These are phyloP conservation scores for Cutaneotrichosporon dermatis DNA, from an alignment of 1,284 basidiomycete genomes.

Conservation along the genomic window DNA sequence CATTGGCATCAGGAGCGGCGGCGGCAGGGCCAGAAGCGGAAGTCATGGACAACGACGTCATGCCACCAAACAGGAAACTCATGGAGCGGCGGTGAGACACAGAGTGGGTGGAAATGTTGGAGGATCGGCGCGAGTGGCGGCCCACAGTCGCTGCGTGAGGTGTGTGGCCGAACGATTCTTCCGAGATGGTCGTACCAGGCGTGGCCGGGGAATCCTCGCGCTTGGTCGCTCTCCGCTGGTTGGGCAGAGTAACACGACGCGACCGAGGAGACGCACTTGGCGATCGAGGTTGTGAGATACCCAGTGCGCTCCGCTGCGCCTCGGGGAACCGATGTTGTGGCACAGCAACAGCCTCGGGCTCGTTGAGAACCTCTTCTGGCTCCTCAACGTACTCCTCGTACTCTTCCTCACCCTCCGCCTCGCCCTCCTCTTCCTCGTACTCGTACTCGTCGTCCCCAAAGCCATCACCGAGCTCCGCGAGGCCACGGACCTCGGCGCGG, in stretches of 20 bases:
- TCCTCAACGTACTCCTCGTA: not conserved
- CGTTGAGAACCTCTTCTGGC: not conserved
- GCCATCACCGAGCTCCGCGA: slow-evolving; percentile 34
- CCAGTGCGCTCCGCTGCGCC: not conserved
- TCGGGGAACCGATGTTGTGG: not conserved
- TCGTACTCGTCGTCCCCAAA: slow-evolving; percentile 10
- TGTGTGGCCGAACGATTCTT: slow-evolving; percentile 29
- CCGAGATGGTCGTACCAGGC: slow-evolving; percentile 24
- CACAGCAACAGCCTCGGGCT: not conserved
- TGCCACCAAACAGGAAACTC: slow-evolving; percentile 40
- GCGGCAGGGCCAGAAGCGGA: slow-evolving; percentile 2
- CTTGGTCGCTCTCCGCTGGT: not conserved
- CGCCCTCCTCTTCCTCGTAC: slow-evolving; percentile 6
- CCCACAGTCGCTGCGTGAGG: slow-evolving; percentile 3
- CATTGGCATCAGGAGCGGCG: not conserved
- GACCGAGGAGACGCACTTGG: not conserved
- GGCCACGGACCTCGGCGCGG: slow-evolving; percentile 68
- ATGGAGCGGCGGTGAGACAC: slow-evolving; percentile 27
- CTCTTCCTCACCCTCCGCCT: slow-evolving; percentile 1
- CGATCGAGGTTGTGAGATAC: not conserved
- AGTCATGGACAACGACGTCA: slow-evolving; percentile 34
- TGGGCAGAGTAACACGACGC: not conserved
- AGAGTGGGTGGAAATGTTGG: slow-evolving; percentile 17
- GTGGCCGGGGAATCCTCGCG: not conserved
- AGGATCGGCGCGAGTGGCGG: slow-evolving; percentile 12